phyloP scores from a whole-genome alignment of 257 asterid genomes.

The Rhazya stricta region DNA sequence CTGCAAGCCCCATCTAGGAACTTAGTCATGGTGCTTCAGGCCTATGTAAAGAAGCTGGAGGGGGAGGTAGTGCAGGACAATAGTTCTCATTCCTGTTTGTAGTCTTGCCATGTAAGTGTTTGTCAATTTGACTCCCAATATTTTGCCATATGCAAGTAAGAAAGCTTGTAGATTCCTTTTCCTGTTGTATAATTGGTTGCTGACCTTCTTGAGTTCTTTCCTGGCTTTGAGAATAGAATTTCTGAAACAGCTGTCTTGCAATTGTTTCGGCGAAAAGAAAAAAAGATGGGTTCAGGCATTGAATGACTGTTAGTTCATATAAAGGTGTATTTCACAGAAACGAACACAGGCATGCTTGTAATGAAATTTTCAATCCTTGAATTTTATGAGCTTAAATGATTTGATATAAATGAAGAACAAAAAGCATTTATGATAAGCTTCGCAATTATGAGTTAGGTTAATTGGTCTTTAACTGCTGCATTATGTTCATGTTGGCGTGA shows the following conservation, averaged over 20 bases:
- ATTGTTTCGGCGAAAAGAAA: neutral
- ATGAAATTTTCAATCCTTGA: neutral
- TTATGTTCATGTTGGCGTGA: neutral
- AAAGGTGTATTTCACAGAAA: neutral
- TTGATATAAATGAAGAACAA: too few species aligned
- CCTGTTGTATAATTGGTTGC: constrained; percentile 1
- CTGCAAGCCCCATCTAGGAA: constrained; percentile 90
- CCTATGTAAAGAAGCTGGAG: constrained; percentile 79
- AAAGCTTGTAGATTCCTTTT: constrained; percentile 11
- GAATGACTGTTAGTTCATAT: neutral
- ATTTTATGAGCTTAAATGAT: neutral
- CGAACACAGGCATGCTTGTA: neutral
- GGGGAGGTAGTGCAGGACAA: constrained; percentile 43
- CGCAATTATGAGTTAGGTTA: neutral
- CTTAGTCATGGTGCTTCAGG: constrained; percentile 64
- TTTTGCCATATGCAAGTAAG: constrained; percentile 8
- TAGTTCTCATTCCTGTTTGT: constrained; percentile 21
- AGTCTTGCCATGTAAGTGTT: constrained; percentile 13
- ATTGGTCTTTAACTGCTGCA: neutral
- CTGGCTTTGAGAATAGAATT: neutral
- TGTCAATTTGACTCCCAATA: neutral
- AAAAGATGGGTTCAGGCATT: neutral
- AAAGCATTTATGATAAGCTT: neutral
- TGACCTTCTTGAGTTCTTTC: neutral
- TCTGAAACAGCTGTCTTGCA: neutral